Percentiles rank a stretch among this genome's conserved stretches.
phyloP scores from a whole-genome alignment of 352 stramenopile species.

The Phytopythium cucurbitacearum region DNA sequence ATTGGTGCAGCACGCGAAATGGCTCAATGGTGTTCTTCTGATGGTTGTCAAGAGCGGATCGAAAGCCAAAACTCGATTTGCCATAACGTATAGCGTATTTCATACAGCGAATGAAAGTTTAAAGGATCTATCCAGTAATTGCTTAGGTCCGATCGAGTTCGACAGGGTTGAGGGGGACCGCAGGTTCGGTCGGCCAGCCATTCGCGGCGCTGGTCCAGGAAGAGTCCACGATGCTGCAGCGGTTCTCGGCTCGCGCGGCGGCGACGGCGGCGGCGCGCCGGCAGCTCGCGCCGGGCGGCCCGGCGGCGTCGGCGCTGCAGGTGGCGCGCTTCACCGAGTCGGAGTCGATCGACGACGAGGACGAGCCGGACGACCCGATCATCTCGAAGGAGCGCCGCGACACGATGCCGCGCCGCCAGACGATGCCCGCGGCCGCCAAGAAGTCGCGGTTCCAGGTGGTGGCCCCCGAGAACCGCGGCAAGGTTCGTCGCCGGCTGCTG shows the following conservation, averaged over 20 bases:
- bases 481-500: conserved; percentile 69
- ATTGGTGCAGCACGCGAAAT: not conserved
- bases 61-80: too few species aligned
- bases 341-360: conserved; percentile 58
- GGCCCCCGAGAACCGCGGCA: conserved; percentile 67
- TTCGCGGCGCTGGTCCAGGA: too few species aligned
- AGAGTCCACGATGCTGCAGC: conserved; percentile 42
- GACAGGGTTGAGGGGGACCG: too few species aligned
- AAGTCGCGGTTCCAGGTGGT: conserved; percentile 78
- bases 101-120: too few species aligned
- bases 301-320: conserved; percentile 24
- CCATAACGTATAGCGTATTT: too few species aligned
- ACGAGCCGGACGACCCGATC: conserved; percentile 66
- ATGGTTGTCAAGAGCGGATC: too few species aligned
- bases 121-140: too few species aligned
- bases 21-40: too few species aligned
- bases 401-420: conserved; percentile 56
- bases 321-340: conserved; percentile 45
- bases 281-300: conserved; percentile 10
- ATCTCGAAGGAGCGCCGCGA: conserved; percentile 64
- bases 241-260: conserved; percentile 42
- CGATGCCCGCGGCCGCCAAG: conserved; percentile 63
- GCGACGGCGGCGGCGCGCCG: conserved; percentile 21
- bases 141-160: too few species aligned
- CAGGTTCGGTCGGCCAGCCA: too few species aligned